Evolutionary conservation across 2,329 filamentous ascomycete species (phyloP).

Genomic region (Epichloe gansuensis): DNA sequence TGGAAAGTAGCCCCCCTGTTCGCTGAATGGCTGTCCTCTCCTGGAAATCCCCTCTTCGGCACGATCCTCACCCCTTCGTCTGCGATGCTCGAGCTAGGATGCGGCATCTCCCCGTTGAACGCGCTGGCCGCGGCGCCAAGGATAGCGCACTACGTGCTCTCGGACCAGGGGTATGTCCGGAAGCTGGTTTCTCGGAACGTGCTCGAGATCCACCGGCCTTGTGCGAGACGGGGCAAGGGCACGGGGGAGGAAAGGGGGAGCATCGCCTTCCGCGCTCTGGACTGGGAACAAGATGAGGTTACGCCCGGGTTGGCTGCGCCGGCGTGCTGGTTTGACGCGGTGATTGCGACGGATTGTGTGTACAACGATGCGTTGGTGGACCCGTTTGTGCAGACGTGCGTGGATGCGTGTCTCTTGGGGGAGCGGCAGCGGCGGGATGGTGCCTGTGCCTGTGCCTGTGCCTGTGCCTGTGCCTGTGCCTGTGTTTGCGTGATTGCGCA

Average conservation of each 20-base stretch:
- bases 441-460: constrained; percentile 14
- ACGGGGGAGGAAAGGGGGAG: neutral
- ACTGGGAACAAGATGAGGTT: constrained; percentile 67
- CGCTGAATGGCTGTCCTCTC: constrained; percentile 61
- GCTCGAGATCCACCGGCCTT: constrained; percentile 36
- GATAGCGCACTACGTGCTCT: constrained; percentile 58
- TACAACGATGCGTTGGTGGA: constrained; percentile 81
- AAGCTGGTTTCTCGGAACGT: constrained; percentile 68
- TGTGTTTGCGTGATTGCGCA: constrained; percentile 76
- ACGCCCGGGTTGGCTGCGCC: constrained; percentile 26
- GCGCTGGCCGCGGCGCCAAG: constrained; percentile 52
- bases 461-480: constrained; percentile 28
- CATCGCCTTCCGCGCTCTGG: constrained; percentile 49
- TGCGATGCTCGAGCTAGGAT: constrained; percentile 68
- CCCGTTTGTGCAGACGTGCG: constrained; percentile 72
- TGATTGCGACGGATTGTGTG: constrained; percentile 86
- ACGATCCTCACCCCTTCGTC: constrained; percentile 39
- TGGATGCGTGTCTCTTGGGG: constrained; percentile 55
- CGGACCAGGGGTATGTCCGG: constrained; percentile 78
- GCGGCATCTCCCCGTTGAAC: constrained; percentile 72
- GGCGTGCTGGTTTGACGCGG: constrained; percentile 47
- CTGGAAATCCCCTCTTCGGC: constrained; percentile 48
- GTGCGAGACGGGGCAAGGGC: constrained; percentile 21
- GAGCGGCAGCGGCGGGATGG: constrained; percentile 7
- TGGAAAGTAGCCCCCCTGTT: constrained; percentile 86